Conservation (phyloP, 2,329 filamentous ascomycete genomes). For the Purpureocillium lavendulum region DNA sequence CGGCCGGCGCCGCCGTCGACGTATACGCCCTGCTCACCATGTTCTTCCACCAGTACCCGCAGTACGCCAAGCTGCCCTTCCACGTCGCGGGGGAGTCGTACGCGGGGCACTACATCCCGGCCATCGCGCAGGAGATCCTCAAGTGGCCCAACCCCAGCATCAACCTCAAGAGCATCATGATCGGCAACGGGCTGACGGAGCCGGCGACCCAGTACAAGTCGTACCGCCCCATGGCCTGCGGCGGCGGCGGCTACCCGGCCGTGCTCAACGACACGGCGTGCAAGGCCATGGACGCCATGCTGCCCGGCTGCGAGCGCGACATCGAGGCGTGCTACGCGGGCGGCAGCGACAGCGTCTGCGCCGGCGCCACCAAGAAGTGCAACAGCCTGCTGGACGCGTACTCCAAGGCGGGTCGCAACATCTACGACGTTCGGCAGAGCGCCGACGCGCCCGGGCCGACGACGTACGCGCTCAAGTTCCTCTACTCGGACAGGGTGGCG, state of each 20-base stretch:
- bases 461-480: constrained; percentile 88
- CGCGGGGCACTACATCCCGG: constrained; percentile 89
- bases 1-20: constrained; percentile 91
- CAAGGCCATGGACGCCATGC: constrained; percentile 80
- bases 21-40: constrained; percentile 92
- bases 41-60: constrained; percentile 97
- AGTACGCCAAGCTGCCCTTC: constrained; percentile 91
- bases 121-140: constrained; percentile 83
- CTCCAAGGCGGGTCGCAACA: constrained; percentile 83
- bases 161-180: constrained; percentile 89
- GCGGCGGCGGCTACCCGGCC: constrained; percentile 83
- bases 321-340: constrained; percentile 88
- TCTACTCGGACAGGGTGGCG: constrained; percentile 77
- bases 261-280: constrained; percentile 73
- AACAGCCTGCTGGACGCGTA: constrained; percentile 92
- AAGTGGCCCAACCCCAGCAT: constrained; percentile 94
- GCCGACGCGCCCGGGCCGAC: constrained; percentile 75
- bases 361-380: constrained; percentile 91
- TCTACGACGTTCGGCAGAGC: constrained; percentile 90
- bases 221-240: constrained; percentile 96
- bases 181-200: constrained; percentile 94
- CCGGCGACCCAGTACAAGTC: constrained; percentile 84
- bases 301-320: constrained; percentile 78
- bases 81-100: constrained; percentile 96
- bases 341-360: constrained; percentile 83